Evolutionary conservation across 164 flowering plant genomes (phyloP).

Genomic region (Buxus sempervirens): DNA sequence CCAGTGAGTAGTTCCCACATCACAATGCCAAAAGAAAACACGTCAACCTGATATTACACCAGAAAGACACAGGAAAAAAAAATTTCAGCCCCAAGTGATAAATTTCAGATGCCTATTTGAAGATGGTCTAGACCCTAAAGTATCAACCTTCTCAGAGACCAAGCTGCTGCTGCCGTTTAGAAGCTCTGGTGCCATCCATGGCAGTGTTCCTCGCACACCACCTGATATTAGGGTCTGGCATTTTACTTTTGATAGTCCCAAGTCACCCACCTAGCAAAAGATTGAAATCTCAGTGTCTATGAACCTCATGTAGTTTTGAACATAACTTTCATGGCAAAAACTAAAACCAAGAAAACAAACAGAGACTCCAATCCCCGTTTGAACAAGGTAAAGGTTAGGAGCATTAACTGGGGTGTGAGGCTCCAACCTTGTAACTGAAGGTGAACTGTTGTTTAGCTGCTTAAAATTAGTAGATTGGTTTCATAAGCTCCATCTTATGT

Average conservation of each 20-base stretch:
- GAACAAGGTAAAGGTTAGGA: too few relatives aligned
- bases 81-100: background rate
- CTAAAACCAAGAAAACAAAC: too few relatives aligned
- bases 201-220: constrained; percentile 95
- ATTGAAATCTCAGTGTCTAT: too few relatives aligned
- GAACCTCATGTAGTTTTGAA: background rate
- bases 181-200: constrained; percentile 99
- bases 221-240: constrained; percentile 92
- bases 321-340: background rate
- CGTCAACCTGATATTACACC: constrained; percentile 65
- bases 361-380: too few relatives aligned
- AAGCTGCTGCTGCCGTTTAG: constrained; percentile 89
- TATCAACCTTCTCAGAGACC: constrained; percentile 85
- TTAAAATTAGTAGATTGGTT: background rate
- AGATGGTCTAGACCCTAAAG: constrained; percentile 3
- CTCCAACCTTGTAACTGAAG: background rate
- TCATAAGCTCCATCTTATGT: background rate
- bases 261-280: constrained; percentile 74
- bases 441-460: background rate
- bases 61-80: constrained; percentile 3
- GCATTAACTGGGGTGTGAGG: background rate
- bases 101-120: background rate
- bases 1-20: constrained; percentile 97
- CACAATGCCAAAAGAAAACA: constrained; percentile 94
- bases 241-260: constrained; percentile 94